Base-by-base conservation (phyloP, 2,329 filamentous ascomycete genomes). In the Colletotrichum aenigma region DNA sequence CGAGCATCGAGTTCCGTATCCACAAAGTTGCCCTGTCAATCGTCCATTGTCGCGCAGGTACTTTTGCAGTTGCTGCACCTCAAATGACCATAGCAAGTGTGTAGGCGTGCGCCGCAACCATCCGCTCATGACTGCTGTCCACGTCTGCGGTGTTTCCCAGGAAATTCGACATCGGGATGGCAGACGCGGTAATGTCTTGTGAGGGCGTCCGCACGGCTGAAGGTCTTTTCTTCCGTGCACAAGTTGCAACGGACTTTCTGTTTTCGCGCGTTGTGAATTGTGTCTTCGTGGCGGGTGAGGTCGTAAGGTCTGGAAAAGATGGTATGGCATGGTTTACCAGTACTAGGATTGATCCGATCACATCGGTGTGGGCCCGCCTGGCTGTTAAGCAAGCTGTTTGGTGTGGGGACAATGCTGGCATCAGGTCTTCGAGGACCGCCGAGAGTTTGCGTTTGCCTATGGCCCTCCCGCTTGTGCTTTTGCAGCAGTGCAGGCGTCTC, bases 281-380 rank as follows among this genome's bases (percentile, higher is more conserved):
- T 98, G 79, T 98, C 96, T 84, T 99, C 97, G 82, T 99, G 97
- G 26, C 97, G 91, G 0, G 97, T 99, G 68, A 99, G 89, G 84
- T 99, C 97, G 88, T 99, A 99, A 2, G 97, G 97, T 24, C 97
- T 90, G 1, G 96, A 98, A 85, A 99, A 98, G 70, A 98, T 89
- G 0, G 96, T 97, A 83, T 95, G 96, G 90, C 97, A 98, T 0
- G 96, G 94, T 87, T 98, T 98, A 78, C 95, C 95, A 0, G 97
- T 98, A 78, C 95, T 96, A 3, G 96, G 96, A 85, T 98, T 98
- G 86, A 96, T 95, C 79, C 96, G 93, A 81, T 96, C 94, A 85
- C 97, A 99, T 80, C 93, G 94, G 87, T 98, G 97, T 36, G 97
- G 97, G 0, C 97, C 97, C 12, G 95, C 95, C 84, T 98, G 97